Percentiles rank a stretch among this genome's conserved stretches.
These are phyloP conservation scores for Nicotiana obtusifolia DNA, from an alignment of 257 asterid species.

Conservation along the genomic window DNA sequence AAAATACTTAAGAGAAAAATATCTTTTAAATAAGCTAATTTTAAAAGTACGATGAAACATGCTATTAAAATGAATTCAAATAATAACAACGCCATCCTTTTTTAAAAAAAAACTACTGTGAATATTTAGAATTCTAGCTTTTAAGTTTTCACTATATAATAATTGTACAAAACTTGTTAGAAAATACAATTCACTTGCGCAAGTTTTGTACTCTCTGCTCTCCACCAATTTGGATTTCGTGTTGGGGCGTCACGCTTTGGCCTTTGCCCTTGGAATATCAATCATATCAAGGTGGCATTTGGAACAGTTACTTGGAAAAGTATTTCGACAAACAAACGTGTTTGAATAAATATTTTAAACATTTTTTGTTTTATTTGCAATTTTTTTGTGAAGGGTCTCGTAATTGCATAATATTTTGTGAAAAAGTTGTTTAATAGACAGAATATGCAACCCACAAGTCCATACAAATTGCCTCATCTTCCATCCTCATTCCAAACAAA, in stretches of 20 bases:
- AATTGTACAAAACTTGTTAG: neutral
- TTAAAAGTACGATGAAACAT: too few species aligned
- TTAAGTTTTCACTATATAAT: neutral
- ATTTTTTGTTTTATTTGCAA: neutral
- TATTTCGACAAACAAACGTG: conserved; percentile 10
- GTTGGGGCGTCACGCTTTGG: neutral
- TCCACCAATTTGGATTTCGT: neutral
- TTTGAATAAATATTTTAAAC: neutral
- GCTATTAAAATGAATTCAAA: too few species aligned
- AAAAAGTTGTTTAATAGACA: neutral
- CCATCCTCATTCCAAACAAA: too few species aligned
- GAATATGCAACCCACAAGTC: neutral
- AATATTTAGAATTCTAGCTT: neutral
- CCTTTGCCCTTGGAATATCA: neutral
- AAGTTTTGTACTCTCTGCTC: neutral
- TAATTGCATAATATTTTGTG: neutral
- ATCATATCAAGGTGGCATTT: neutral
- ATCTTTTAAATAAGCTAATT: too few species aligned
- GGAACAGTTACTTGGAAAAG: neutral
- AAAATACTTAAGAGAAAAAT: too few species aligned
- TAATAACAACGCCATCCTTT: too few species aligned
- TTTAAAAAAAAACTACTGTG: too few species aligned
- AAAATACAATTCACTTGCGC: neutral
- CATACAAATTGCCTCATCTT: too few species aligned
- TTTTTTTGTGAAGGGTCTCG: neutral